These are phyloP conservation scores for Starmerella scarabaei DNA, from an alignment of 805 yeast species.

Conservation along the genomic window DNA sequence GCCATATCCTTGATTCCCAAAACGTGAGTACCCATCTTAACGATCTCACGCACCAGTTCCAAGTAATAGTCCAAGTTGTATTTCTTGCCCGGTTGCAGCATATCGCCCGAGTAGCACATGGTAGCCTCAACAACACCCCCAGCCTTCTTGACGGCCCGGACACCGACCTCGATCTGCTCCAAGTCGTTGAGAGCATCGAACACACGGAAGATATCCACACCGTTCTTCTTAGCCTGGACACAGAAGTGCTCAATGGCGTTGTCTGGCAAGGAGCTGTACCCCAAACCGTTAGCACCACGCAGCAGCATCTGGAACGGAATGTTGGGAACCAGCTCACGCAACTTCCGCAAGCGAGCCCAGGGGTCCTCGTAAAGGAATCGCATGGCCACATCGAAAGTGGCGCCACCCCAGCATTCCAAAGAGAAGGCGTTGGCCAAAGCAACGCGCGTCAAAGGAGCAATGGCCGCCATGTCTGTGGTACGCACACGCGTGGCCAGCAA, in stretches of 20 bases:
- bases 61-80: constrained; percentile 87
- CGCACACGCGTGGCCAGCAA: constrained; percentile 93
- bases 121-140: constrained; percentile 99
- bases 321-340: constrained; percentile 87
- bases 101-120: constrained; percentile 96
- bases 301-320: constrained; percentile 98
- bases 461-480: constrained; percentile 77
- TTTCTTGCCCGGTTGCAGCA: constrained; percentile 91
- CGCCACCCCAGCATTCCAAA: constrained; percentile 99
- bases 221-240: constrained; percentile 83
- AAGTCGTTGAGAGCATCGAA: constrained; percentile 95
- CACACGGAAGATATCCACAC: constrained; percentile 95
- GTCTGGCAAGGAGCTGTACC: constrained; percentile 94
- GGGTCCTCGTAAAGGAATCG: constrained; percentile 98
- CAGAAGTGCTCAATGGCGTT: constrained; percentile 97
- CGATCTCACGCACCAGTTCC: constrained; percentile 67
- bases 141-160: constrained; percentile 93
- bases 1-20: constrained; percentile 99
- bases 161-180: constrained; percentile 94
- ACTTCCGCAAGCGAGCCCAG: constrained; percentile 85
- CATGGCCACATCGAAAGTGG: constrained; percentile 97
- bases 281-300: constrained; percentile 99
- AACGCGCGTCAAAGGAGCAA: constrained; percentile 88
- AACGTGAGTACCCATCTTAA: constrained; percentile 88
- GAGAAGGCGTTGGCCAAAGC: constrained; percentile 87